A percentile compares a stretch with the other conserved stretches of the same genome.
These are phyloP conservation scores for Cystofilobasidium capitatum DNA, from an alignment of 768 basidiomycete species.

Conservation along the genomic window DNA sequence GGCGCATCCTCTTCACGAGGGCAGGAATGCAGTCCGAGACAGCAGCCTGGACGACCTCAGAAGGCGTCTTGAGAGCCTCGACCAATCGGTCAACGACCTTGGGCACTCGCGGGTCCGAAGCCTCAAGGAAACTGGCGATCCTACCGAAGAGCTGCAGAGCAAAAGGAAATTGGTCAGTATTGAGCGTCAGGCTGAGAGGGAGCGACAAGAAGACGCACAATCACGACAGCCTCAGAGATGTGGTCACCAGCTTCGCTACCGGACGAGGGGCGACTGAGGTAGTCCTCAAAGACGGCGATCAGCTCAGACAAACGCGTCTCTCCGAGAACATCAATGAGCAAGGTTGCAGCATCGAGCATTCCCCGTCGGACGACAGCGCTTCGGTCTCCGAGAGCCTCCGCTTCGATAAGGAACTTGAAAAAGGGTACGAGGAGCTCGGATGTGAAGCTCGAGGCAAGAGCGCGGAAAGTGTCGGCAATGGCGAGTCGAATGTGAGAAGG, in stretches of 20 bases:
- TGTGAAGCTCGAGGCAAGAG: constrained; percentile 58
- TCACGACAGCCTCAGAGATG: constrained; percentile 89
- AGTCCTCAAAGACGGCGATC: constrained; percentile 70
- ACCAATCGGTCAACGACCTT: constrained; percentile 73
- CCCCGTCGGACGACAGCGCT: constrained; percentile 67
- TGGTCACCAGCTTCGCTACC: constrained; percentile 68
- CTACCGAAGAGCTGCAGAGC: constrained; percentile 61
- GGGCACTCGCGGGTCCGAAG: constrained; percentile 66
- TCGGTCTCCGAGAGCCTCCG: constrained; percentile 79
- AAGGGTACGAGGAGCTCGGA: constrained; percentile 55
- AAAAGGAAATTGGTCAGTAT: background rate
- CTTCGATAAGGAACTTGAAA: constrained; percentile 76
- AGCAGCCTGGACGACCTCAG: constrained; percentile 92
- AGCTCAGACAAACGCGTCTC: constrained; percentile 58
- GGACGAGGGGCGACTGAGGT: constrained; percentile 51
- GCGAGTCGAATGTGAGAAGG: constrained; percentile 80
- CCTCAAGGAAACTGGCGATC: constrained; percentile 73
- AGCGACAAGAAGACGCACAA: constrained; percentile 39
- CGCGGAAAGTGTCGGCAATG: constrained; percentile 56
- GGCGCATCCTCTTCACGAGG: constrained; percentile 61
- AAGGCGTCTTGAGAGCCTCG: constrained; percentile 81
- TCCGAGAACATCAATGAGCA: constrained; percentile 75
- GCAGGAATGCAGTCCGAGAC: constrained; percentile 92
- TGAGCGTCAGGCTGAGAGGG: background rate
- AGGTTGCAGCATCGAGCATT: constrained; percentile 73